Evolutionary conservation across 352 stramenopile genomes (phyloP).

Genomic region (Pythium apleroticum): DNA sequence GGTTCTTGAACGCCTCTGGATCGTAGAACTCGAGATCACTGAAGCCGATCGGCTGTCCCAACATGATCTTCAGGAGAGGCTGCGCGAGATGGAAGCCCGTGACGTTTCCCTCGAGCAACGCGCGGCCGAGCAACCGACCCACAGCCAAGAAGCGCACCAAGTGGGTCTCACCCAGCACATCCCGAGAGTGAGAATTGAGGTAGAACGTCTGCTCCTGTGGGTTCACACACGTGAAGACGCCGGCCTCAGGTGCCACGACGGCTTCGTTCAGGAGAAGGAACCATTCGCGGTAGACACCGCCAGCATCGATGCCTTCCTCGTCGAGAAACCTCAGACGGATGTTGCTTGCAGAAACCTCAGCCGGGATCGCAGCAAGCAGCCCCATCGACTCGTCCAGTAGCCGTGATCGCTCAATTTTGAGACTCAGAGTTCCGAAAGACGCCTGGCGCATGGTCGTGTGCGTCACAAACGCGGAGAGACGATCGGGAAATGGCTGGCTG

Average conservation of each 20-base stretch:
- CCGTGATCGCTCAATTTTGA: constrained; percentile 2
- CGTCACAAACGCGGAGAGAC: constrained; percentile 14
- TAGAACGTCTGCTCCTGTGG: constrained; percentile 44
- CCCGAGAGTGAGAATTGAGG: constrained; percentile 40
- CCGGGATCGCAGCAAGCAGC: background rate
- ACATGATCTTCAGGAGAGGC: constrained; percentile 48
- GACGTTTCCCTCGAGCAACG: constrained; percentile 84
- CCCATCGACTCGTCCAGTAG: constrained; percentile 17
- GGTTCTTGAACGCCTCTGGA: constrained; percentile 29
- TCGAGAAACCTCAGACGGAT: constrained; percentile 63
- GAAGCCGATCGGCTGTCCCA: constrained; percentile 29
- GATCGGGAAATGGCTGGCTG: constrained; percentile 11
- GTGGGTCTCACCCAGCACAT: constrained; percentile 28
- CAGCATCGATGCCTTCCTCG: constrained; percentile 67
- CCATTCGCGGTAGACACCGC: constrained; percentile 68
- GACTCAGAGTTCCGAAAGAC: background rate
- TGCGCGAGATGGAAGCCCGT: constrained; percentile 88
- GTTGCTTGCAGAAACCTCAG: background rate
- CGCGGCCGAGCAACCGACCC: constrained; percentile 47
- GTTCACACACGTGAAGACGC: constrained; percentile 43
- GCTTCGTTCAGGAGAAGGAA: constrained; percentile 57
- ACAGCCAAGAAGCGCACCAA: constrained; percentile 41
- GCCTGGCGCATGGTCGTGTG: background rate
- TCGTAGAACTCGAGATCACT: constrained; percentile 44
- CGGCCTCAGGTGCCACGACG: constrained; percentile 33